Conservation (phyloP, 768 basidiomycete species). For the Leucogyrophana mollusca region DNA sequence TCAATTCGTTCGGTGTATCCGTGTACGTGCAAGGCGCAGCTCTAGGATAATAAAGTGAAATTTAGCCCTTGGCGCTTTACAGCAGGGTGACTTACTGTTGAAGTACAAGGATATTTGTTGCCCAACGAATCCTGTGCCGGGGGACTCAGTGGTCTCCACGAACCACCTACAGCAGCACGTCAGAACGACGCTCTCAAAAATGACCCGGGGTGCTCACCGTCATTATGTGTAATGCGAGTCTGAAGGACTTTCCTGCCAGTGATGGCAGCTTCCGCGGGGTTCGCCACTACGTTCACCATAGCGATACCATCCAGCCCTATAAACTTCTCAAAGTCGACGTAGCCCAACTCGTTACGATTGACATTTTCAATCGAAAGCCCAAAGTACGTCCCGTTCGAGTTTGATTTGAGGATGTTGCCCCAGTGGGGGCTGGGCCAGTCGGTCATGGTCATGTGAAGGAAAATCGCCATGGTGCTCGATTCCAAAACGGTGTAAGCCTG, state of each 20-base stretch:
- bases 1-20: conserved; percentile 94
- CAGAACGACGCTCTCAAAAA: neutral
- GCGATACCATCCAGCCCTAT: conserved; percentile 95
- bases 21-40: conserved; percentile 87
- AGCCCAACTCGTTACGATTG: conserved; percentile 86
- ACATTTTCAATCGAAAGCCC: conserved; percentile 83
- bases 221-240: conserved; percentile 93
- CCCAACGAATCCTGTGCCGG: conserved; percentile 77
- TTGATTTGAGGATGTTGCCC: conserved; percentile 93
- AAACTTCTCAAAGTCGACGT: conserved; percentile 98
- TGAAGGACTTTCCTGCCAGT: conserved; percentile 75
- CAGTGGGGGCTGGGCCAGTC: conserved; percentile 70
- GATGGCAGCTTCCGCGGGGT: conserved; percentile 71
- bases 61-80: neutral
- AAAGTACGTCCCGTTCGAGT: conserved; percentile 98
- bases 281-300: conserved; percentile 85
- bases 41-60: conserved; percentile 38
- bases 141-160: conserved; percentile 82
- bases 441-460: conserved; percentile 95
- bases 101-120: conserved; percentile 64
- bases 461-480: conserved; percentile 89
- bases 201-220: conserved; percentile 52
- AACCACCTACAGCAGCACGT: conserved; percentile 55
- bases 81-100: conserved; percentile 46
- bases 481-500: conserved; percentile 94